Conservation (phyloP, 495 filamentous ascomycete species). For the Lasiosphaeria miniovina region DNA sequence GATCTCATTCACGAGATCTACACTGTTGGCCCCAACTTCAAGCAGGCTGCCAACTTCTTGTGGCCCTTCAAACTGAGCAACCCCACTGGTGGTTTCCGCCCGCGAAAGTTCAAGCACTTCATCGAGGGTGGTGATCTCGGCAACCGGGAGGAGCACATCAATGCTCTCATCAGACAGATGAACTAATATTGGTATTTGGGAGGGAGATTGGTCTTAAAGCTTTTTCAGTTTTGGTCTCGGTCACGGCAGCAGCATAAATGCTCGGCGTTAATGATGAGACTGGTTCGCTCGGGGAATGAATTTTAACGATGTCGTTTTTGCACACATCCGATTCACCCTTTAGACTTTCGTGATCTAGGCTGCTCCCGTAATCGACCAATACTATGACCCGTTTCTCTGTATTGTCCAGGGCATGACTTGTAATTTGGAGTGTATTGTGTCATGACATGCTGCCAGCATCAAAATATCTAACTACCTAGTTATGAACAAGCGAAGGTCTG, state of each 20-base stretch:
- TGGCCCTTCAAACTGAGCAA: conserved; percentile 99
- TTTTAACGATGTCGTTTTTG: conserved; percentile 27
- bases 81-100: conserved; percentile 92
- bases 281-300: conserved; percentile 31
- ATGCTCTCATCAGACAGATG: conserved; percentile 94
- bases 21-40: conserved; percentile 99
- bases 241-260: conserved; percentile 37
- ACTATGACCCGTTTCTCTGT: conserved; percentile 11
- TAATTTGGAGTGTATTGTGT: no score
- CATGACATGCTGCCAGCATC: not conserved
- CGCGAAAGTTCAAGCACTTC: conserved; percentile 98
- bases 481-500: not conserved
- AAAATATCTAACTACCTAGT: no score
- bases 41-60: conserved; percentile 99
- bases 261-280: conserved; percentile 31
- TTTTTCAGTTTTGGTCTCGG: conserved; percentile 35
- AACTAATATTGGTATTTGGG: conserved; percentile 59
- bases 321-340: conserved; percentile 18
- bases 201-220: conserved; percentile 17
- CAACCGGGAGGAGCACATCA: conserved; percentile 99
- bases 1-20: conserved; percentile 99
- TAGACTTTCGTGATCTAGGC: conserved; percentile 24
- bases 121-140: conserved; percentile 97
- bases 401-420: not conserved
- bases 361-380: conserved; percentile 23